phyloP scores from a whole-genome alignment of 106 monocot genomes.

The Dendrobium officinale region DNA sequence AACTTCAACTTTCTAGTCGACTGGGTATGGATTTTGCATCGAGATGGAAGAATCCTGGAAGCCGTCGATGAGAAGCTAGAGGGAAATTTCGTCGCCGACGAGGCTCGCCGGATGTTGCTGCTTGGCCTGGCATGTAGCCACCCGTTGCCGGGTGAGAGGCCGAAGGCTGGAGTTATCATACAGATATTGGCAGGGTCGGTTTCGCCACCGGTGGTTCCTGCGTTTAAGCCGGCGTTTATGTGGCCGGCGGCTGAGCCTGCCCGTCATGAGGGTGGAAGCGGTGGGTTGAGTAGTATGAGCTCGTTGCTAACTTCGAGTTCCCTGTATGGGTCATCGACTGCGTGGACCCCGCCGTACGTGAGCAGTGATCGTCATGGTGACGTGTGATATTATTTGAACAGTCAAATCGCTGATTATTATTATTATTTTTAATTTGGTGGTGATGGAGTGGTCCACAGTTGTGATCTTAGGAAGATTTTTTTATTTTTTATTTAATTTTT shows the following conservation, averaged over 20 bases:
- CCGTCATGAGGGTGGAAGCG: background rate
- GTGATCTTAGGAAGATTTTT: too few species aligned
- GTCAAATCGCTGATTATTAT: too few species aligned
- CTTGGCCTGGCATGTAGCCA: constrained; percentile 63
- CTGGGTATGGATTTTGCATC: constrained; percentile 57
- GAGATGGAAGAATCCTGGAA: constrained; percentile 29
- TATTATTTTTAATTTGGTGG: too few species aligned
- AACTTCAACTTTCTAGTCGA: constrained; percentile 46
- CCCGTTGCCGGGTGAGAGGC: constrained; percentile 42
- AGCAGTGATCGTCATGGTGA: background rate
- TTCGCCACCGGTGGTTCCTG: constrained; percentile 36
- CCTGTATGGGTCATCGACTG: constrained; percentile 15
- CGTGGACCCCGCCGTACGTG: background rate
- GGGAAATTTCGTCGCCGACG: constrained; percentile 10
- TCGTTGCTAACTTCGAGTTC: constrained; percentile 16
- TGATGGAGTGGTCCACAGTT: too few species aligned
- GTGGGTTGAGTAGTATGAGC: constrained; percentile 1
- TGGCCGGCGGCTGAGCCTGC: constrained; percentile 30
- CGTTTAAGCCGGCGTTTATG: constrained; percentile 40
- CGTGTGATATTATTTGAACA: background rate
- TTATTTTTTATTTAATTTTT: too few species aligned
- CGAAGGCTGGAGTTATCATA: constrained; percentile 32
- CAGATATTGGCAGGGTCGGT: constrained; percentile 32
- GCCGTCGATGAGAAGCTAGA: constrained; percentile 24
- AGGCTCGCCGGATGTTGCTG: constrained; percentile 43